Conservation (phyloP, 306 rosid species). For the Quercus suber region DNA sequence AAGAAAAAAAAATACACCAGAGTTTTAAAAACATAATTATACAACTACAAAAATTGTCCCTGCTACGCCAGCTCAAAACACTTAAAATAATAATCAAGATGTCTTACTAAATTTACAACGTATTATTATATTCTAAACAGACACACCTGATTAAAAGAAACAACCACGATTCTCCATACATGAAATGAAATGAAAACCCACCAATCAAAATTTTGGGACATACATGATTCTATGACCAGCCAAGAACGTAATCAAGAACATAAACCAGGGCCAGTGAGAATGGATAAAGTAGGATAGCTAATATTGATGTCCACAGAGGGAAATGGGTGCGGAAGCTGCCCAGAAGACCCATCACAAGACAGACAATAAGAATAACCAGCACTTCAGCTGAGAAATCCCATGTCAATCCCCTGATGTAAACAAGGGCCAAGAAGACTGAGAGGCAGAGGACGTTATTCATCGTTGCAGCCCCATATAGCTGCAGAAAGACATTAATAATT, state of each 20-base stretch:
- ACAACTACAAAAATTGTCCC: too few species aligned
- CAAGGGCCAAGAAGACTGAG: constrained; percentile 86
- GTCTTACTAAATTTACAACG: too few species aligned
- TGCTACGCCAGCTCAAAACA: too few species aligned
- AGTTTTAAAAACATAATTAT: too few species aligned
- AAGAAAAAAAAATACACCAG: too few species aligned
- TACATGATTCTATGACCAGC: constrained; percentile 61
- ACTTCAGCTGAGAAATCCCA: constrained; percentile 97
- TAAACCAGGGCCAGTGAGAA: constrained; percentile 77
- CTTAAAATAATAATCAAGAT: too few species aligned
- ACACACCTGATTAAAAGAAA: too few species aligned
- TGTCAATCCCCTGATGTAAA: constrained; percentile 67
- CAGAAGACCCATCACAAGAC: constrained; percentile 68
- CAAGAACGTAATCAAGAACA: constrained; percentile 82
- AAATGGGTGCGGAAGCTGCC: constrained; percentile 77
- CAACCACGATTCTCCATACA: too few species aligned
- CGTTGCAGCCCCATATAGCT: constrained; percentile 90
- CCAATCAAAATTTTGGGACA: not conserved
- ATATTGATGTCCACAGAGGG: constrained; percentile 84
- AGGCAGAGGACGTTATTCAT: constrained; percentile 94
- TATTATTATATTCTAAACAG: too few species aligned
- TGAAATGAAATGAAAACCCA: too few species aligned
- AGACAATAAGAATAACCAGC: constrained; percentile 71
- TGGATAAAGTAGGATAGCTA: constrained; percentile 84
- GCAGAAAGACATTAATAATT: constrained; percentile 24